Conservation (phyloP, 2,329 filamentous ascomycete species). For the Phaeosphaeriaceae sp. region DNA sequence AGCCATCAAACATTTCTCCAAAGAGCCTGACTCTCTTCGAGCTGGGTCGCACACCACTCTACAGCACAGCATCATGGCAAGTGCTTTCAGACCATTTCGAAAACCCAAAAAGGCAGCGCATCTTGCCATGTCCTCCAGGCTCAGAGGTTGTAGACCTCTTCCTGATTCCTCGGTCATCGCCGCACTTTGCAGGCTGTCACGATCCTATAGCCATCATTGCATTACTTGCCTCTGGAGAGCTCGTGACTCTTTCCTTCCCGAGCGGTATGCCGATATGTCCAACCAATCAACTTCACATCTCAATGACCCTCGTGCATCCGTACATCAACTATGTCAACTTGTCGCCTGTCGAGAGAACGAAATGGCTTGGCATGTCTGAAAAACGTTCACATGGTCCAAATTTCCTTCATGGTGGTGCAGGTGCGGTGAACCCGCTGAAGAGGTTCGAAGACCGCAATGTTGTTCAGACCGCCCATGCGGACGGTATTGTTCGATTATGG, state of each 20-base stretch:
- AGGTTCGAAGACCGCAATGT: slow-evolving; percentile 84
- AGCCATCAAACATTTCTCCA: slow-evolving; percentile 68
- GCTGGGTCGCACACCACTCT: slow-evolving; percentile 85
- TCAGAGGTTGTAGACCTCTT: slow-evolving; percentile 82
- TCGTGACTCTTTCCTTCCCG: slow-evolving; percentile 90
- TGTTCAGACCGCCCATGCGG: slow-evolving; percentile 84
- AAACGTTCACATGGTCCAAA: slow-evolving; percentile 78
- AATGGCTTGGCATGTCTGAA: slow-evolving; percentile 93
- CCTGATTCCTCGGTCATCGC: slow-evolving; percentile 80
- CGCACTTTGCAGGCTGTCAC: slow-evolving; percentile 85
- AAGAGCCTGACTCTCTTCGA: slow-evolving; percentile 90
- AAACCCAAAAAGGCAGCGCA: slow-evolving; percentile 72
- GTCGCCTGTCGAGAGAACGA: slow-evolving; percentile 75
- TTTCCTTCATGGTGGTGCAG: slow-evolving; percentile 80
- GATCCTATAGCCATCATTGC: slow-evolving; percentile 88
- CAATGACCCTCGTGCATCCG: slow-evolving; percentile 86
- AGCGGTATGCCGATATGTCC: slow-evolving; percentile 89
- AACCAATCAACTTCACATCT: slow-evolving; percentile 90
- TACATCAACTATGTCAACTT: slow-evolving; percentile 78
- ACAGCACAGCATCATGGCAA: slow-evolving; percentile 91
- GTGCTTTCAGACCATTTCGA: slow-evolving; percentile 78
- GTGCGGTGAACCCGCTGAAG: slow-evolving; percentile 72
- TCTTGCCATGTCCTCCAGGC: slow-evolving; percentile 77
- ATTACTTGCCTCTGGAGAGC: slow-evolving; percentile 82
- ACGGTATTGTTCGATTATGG: slow-evolving; percentile 92